A percentile compares a stretch with the other conserved stretches of the same genome.
These are phyloP conservation scores for Pochonia chlamydosporia DNA, from an alignment of 2,329 filamentous ascomycete species.

Conservation along the genomic window DNA sequence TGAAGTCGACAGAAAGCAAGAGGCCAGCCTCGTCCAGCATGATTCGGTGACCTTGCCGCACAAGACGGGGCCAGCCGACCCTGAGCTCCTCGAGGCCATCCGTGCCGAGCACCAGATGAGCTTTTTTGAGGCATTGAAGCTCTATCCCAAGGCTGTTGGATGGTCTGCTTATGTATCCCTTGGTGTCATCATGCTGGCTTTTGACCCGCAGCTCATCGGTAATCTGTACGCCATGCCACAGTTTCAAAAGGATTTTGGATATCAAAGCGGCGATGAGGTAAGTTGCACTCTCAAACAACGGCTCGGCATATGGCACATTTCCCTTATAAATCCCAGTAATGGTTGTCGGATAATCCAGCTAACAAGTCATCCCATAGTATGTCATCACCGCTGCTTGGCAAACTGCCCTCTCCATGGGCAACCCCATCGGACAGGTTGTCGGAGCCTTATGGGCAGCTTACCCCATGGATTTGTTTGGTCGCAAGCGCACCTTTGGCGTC, in stretches of 20 bases:
- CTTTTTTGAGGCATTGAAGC: conserved; percentile 33
- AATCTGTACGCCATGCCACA: conserved; percentile 55
- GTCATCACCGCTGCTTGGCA: conserved; percentile 39
- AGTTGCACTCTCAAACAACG: conserved; percentile 6
- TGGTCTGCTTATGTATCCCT: conserved; percentile 57
- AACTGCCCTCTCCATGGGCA: conserved; percentile 44
- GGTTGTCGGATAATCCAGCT: neutral
- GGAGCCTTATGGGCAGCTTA: conserved; percentile 46
- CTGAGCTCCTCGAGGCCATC: conserved; percentile 28
- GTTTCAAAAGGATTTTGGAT: conserved; percentile 53
- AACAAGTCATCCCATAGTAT: conserved; percentile 16
- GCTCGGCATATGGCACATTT: too few relatives aligned
- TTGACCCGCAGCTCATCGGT: conserved; percentile 59
- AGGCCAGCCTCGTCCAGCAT: neutral
- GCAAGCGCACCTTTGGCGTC: conserved; percentile 46
- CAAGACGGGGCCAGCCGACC: conserved; percentile 4
- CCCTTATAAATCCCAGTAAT: neutral
- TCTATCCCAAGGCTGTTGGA: conserved; percentile 39
- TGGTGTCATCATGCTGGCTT: conserved; percentile 56
- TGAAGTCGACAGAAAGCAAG: neutral
- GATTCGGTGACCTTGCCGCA: neutral
- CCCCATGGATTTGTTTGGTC: conserved; percentile 28
- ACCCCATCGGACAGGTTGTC: conserved; percentile 50
- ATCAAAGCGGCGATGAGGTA: conserved; percentile 32
- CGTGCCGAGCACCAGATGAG: conserved; percentile 32